Evolutionary conservation across 2,329 filamentous ascomycete species (phyloP).

Genomic region (Ceratocystis huliohia): DNA sequence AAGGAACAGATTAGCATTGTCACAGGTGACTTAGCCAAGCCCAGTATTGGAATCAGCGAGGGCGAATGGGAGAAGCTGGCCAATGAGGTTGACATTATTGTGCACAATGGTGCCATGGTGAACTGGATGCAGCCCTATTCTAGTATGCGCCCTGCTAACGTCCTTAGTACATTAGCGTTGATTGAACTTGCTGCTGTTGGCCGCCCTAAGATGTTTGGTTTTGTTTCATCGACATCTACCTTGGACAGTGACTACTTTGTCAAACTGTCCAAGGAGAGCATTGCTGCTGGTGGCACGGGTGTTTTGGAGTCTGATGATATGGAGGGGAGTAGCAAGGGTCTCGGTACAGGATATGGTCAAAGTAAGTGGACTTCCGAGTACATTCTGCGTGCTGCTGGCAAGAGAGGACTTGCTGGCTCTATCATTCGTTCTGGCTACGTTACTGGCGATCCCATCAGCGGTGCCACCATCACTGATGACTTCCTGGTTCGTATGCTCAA

Average conservation of each 20-base stretch:
- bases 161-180: slow-evolving; percentile 65
- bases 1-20: slow-evolving; percentile 50
- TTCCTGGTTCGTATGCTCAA: slow-evolving; percentile 80
- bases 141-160: slow-evolving; percentile 59
- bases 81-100: slow-evolving; percentile 55
- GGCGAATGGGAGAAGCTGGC: slow-evolving; percentile 52
- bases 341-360: slow-evolving; percentile 83
- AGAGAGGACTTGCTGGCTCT: slow-evolving; percentile 59
- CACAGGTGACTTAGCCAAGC: slow-evolving; percentile 59
- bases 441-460: slow-evolving; percentile 56
- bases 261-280: slow-evolving; percentile 51
- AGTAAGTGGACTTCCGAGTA: slow-evolving; percentile 69
- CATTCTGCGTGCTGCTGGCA: slow-evolving; percentile 65
- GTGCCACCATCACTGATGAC: slow-evolving; percentile 71
- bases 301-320: slow-evolving; percentile 69
- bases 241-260: slow-evolving; percentile 76
- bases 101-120: slow-evolving; percentile 71
- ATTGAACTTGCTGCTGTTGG: slow-evolving; percentile 64
- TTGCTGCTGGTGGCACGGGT: slow-evolving; percentile 47
- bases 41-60: slow-evolving; percentile 58
- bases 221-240: slow-evolving; percentile 70
- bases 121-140: slow-evolving; percentile 76
- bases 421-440: slow-evolving; percentile 80
- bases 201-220: slow-evolving; percentile 66
- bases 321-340: slow-evolving; percentile 58